Evolutionary conservation across 2,329 filamentous ascomycete species (phyloP), one percentile per base, ranked within the genome.

Genomic region (Fusarium staphyleae): DNA sequence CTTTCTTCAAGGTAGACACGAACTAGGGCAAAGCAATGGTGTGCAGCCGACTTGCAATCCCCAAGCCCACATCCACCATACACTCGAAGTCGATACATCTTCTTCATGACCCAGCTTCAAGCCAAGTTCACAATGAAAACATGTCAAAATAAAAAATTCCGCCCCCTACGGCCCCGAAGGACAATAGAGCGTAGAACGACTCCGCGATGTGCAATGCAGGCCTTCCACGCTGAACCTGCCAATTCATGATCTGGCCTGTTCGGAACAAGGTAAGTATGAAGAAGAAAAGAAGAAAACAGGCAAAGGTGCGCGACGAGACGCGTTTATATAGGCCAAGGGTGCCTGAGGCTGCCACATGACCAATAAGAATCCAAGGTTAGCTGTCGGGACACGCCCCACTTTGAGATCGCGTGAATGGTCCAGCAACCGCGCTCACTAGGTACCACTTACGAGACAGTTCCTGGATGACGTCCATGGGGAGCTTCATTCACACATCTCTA

Each of bases 381-480:
- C 28, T 36, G 37, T 24, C 29, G 30, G 37, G 34, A 18, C 16
- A 33, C 16, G 35, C 43, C 43, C 48, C 52, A 58, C 47, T 47
- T 41, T 36, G 45, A 49, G 50, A 40, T 45, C 53, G 48, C 53
- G 42, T 47, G 45, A 59, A 53, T 46, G 52, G 35, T 32, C 44
- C 36, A 33, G 51, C 45, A 47, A 52, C 48, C 24, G 53, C 48
- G 53, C 53, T 34, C 37, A 14, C 33, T 41, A 48, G 46, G 47
- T 49, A 46, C 54, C 35, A 35, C 33, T 24, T 24, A 9, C 22
- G 5, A 24, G 22, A 24, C 39, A 24, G 16, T 16, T 32, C 24
- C 46, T 29, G 32, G 37, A 63, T 63, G 60, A 63, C 60, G 60
- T 63, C 43, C 56, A 26, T 47, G 19, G 36, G 24, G 32, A 55